Percentiles rank a stretch among this genome's conserved stretches.
These are phyloP conservation scores for Agrocybe pediades DNA, from an alignment of 768 basidiomycete genomes.

Conservation along the genomic window DNA sequence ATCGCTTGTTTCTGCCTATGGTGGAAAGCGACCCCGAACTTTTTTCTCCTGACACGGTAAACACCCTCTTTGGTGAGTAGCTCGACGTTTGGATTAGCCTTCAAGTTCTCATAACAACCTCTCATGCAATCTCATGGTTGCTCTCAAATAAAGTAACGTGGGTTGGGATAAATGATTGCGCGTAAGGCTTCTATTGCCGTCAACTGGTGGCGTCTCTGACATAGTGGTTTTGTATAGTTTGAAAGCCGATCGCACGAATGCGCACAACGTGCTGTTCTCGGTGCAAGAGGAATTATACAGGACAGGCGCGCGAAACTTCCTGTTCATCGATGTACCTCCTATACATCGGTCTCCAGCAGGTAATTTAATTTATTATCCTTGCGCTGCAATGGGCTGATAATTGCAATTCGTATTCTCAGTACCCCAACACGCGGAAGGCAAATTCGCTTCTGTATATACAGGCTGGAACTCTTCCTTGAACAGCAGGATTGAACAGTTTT, in stretches of 20 bases:
- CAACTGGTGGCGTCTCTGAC: background rate
- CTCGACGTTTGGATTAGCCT: background rate
- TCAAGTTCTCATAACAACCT: too few relatives aligned
- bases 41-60: constrained; percentile 14
- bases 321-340: constrained; percentile 63
- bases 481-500: constrained; percentile 34
- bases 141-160: constrained; percentile 47
- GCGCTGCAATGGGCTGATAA: background rate
- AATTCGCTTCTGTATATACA: background rate
- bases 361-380: background rate
- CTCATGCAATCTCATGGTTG: background rate
- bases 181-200: background rate
- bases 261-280: constrained; percentile 38
- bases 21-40: constrained; percentile 34
- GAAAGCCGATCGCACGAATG: constrained; percentile 17
- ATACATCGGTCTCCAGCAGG: constrained; percentile 42
- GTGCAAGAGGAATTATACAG: constrained; percentile 50
- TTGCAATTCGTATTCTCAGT: background rate
- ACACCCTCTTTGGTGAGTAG: constrained; percentile 49
- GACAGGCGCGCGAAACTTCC: constrained; percentile 52
- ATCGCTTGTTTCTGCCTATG: constrained; percentile 36
- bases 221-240: constrained; percentile 10
- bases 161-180: constrained; percentile 69
- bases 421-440: background rate
- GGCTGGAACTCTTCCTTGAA: constrained; percentile 49